Evolutionary conservation across 768 basidiomycete genomes (phyloP), one percentile per base, ranked within the genome.

Genomic region (Boletus bicolor): DNA sequence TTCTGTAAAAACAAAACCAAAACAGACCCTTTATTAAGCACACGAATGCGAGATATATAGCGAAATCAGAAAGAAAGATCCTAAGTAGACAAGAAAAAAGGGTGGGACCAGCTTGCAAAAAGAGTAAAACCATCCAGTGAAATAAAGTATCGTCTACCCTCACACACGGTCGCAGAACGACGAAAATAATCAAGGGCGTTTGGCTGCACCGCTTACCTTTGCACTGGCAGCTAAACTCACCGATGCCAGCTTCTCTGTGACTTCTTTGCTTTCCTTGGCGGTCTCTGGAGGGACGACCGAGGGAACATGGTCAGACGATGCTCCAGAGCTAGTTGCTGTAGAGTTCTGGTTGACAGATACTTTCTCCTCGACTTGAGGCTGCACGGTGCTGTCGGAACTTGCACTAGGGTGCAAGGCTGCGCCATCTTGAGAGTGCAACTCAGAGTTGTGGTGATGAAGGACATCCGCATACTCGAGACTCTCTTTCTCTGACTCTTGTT

Each of bases 401-500:
- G 39, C 14, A 36, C 35, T 5, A 32, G 10, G 46, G 2, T 1
- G 37, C 17, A 24, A 17, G 17, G 37, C 0, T 28, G 28, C 19
- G 5, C 19, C 41, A 3, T 43, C 30, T 0, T 28, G 35, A 44
- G 32, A 19, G 38, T n/a, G 24, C 15, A 17, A 14, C 8, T 63
- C 62, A 17, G 68, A 66, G 10, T 78, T 73, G 66, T 79, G 79
- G 53, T 82, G 79, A 49, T 83, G 81, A 45, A 78, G 76, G 56
- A 83, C 76, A 19, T 76, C 68, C 8, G 64, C 77, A 48, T 77
- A 64, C 64, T 77, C 73, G 17, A 71, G 61, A 6, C 46, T 54
- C 56, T 68, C 66, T 69, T 82, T 82, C 65, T 86, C 91, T 4
- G 90, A 91, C 69, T 93, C 92, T 64, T 85, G 82, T 73, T 93